Conservation (phyloP, 768 basidiomycete species). For the Kwoniella europaea region DNA sequence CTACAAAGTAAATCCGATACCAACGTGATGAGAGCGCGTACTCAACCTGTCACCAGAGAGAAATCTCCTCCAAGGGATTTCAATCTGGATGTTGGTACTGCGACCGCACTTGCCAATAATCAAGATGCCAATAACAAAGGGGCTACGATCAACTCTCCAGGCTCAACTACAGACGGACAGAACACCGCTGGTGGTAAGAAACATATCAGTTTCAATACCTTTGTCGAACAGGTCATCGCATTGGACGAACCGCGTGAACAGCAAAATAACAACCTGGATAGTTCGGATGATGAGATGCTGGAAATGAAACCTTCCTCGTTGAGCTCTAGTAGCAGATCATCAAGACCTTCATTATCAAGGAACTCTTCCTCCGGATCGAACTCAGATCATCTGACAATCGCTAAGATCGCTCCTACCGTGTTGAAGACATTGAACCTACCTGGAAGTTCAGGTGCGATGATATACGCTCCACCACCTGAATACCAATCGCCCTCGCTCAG, state of each 20-base stretch:
- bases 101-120: constrained; percentile 34
- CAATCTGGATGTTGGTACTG: constrained; percentile 38
- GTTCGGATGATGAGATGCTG: constrained; percentile 65
- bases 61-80: constrained; percentile 73
- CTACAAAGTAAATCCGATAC: constrained; percentile 88
- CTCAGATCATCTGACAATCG: constrained; percentile 70
- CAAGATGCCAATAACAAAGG: constrained; percentile 42
- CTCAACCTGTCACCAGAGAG: constrained; percentile 44
- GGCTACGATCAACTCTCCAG: constrained; percentile 2
- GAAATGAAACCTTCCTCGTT: constrained; percentile 66
- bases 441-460: constrained; percentile 52
- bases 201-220: constrained; percentile 97
- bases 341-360: constrained; percentile 50
- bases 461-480: constrained; percentile 57
- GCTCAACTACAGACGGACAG: constrained; percentile 5
- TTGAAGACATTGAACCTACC: constrained; percentile 72
- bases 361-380: constrained; percentile 42
- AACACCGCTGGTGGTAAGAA: constrained; percentile 62
- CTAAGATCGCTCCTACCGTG: constrained; percentile 77
- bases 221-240: constrained; percentile 90
- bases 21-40: constrained; percentile 64
- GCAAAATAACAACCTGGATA: constrained; percentile 32
- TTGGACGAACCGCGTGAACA: constrained; percentile 58
- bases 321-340: constrained; percentile 41
- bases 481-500: constrained; percentile 45